Conservation (phyloP, 306 rosid genomes). For the Rosa multiflora region DNA sequence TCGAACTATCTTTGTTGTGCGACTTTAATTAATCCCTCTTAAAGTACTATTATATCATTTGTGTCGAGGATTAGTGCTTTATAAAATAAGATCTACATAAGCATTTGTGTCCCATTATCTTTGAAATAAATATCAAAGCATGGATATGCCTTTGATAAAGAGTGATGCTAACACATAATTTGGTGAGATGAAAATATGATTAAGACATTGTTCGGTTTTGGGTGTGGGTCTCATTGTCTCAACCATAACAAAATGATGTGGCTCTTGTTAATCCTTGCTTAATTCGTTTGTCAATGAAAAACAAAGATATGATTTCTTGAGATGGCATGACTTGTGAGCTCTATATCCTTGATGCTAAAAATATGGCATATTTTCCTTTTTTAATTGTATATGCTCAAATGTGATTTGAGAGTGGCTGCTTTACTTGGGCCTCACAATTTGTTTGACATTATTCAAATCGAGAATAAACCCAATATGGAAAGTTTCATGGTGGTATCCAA, state of each 20-base stretch:
- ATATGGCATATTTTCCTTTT: conserved; percentile 10
- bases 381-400: conserved; percentile 16
- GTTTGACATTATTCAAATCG: conserved; percentile 25
- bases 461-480: conserved; percentile 28
- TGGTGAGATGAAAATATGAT: background rate
- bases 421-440: background rate
- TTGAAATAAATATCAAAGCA: conserved; percentile 25
- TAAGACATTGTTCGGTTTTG: background rate
- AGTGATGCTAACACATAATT: conserved; percentile 8
- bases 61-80: conserved; percentile 26
- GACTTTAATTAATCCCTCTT: background rate
- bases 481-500: conserved; percentile 18
- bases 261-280: background rate
- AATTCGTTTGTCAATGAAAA: background rate
- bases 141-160: conserved; percentile 19
- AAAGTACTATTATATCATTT: background rate
- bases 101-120: conserved; percentile 33
- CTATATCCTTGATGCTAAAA: conserved; percentile 4
- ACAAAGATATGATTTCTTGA: background rate
- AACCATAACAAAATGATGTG: background rate
- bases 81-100: conserved; percentile 25
- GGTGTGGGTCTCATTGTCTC: background rate
- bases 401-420: conserved; percentile 7
- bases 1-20: background rate
- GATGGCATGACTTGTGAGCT: conserved; percentile 18